Evolutionary conservation across 2,329 filamentous ascomycete genomes (phyloP).

Genomic region (Epichloe bromicola): DNA sequence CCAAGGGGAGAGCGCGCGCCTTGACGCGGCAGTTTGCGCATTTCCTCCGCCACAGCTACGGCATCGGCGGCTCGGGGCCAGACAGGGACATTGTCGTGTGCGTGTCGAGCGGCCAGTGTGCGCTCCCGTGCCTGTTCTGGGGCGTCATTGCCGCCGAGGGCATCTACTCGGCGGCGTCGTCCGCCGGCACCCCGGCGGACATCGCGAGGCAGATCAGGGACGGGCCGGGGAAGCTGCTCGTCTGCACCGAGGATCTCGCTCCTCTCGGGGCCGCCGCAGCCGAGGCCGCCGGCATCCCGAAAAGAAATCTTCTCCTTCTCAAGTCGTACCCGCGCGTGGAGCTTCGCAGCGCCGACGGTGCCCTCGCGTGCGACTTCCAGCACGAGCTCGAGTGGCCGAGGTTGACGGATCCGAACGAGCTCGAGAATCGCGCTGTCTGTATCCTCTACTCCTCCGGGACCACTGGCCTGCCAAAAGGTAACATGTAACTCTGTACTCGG

Average conservation of each 20-base stretch:
- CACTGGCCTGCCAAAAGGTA: constrained; percentile 33
- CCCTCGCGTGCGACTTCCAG: constrained; percentile 15
- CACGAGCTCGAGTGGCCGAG: constrained; percentile 36
- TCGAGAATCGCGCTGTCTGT: constrained; percentile 29
- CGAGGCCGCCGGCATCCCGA: constrained; percentile 28
- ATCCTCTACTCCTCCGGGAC: constrained; percentile 36
- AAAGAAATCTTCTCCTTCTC: constrained; percentile 37
- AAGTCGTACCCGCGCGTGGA: constrained; percentile 21
- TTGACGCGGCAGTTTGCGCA: constrained; percentile 40
- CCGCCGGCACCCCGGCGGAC: constrained; percentile 36
- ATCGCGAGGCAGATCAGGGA: constrained; percentile 32
- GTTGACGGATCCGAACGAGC: constrained; percentile 34
- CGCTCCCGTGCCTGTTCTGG: constrained; percentile 40
- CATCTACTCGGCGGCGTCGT: constrained; percentile 42
- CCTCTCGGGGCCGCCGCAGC: constrained; percentile 35
- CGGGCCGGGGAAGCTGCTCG: constrained; percentile 23
- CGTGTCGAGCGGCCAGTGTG: constrained; percentile 42
- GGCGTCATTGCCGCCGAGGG: constrained; percentile 45
- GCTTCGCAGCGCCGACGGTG: constrained; percentile 15
- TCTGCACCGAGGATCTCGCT: constrained; percentile 35
- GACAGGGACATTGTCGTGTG: constrained; percentile 41
- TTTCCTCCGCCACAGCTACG: constrained; percentile 38
- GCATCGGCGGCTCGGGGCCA: constrained; percentile 34
- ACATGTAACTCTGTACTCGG: neutral
- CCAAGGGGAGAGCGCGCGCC: constrained; percentile 33